phyloP scores from a whole-genome alignment of 1,284 basidiomycete genomes.

The Heterobasidion parviporum region DNA sequence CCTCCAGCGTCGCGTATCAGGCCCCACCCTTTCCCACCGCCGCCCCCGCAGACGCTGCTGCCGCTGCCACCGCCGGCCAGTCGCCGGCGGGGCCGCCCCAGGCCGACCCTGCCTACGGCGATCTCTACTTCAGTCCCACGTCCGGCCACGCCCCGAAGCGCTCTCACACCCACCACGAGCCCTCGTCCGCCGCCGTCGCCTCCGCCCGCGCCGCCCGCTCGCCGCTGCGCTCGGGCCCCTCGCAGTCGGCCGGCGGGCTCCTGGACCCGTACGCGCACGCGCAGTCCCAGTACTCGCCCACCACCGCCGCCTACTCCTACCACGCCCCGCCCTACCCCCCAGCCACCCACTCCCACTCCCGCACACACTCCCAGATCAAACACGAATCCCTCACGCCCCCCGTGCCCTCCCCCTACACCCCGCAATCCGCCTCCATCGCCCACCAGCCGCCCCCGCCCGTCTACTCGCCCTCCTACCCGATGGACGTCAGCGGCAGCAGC shows the following conservation, averaged over 20 bases:
- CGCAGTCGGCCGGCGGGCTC: slow-evolving; percentile 30
- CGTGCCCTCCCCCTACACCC: slow-evolving; percentile 43
- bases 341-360: slow-evolving; percentile 52
- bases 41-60: background rate
- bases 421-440: slow-evolving; percentile 12
- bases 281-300: slow-evolving; percentile 58
- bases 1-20: slow-evolving; percentile 49
- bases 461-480: slow-evolving; percentile 33
- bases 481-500: slow-evolving; percentile 44
- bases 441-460: slow-evolving; percentile 19
- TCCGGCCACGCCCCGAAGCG: slow-evolving; percentile 45
- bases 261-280: slow-evolving; percentile 65
- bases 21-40: slow-evolving; percentile 6
- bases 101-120: slow-evolving; percentile 27
- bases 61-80: slow-evolving; percentile 17
- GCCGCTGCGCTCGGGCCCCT: slow-evolving; percentile 41
- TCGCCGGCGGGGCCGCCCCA: slow-evolving; percentile 14
- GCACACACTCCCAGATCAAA: slow-evolving; percentile 30
- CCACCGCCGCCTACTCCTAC: slow-evolving; percentile 33
- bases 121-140: slow-evolving; percentile 55
- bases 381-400: slow-evolving; percentile 45
- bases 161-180: slow-evolving; percentile 43
- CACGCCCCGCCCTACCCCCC: slow-evolving; percentile 24
- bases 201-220: slow-evolving; percentile 46
- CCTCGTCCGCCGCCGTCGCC: slow-evolving; percentile 20